Evolutionary conservation across 768 basidiomycete genomes (phyloP).

Genomic region (Tricholomella constricta): DNA sequence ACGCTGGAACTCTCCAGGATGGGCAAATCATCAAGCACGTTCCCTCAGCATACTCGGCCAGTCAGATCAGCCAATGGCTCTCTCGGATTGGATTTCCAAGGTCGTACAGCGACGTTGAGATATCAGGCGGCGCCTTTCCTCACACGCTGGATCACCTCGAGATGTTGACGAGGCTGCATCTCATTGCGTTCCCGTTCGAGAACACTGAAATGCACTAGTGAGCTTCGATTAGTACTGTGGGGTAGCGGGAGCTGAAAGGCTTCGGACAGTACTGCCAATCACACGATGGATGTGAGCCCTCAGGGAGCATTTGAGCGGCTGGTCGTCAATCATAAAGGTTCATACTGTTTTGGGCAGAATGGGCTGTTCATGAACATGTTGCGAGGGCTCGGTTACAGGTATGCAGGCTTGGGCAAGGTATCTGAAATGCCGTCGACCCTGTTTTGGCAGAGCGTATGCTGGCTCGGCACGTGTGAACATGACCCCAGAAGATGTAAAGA

Average conservation of each 20-base stretch:
- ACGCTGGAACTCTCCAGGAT: conserved; percentile 12
- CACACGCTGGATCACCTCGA: conserved; percentile 29
- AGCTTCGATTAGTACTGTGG: too few relatives aligned
- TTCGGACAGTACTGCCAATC: too few relatives aligned
- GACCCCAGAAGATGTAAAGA: conserved; percentile 3
- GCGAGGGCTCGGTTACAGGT: conserved; percentile 23
- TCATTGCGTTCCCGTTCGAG: conserved; percentile 39
- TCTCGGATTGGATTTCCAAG: conserved; percentile 22
- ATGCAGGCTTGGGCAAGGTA: conserved; percentile 11
- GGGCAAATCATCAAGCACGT: conserved; percentile 11
- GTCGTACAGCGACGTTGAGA: conserved; percentile 14
- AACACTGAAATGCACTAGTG: conserved; percentile 42
- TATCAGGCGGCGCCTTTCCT: conserved; percentile 21
- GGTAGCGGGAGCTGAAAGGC: too few relatives aligned
- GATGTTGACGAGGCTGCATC: conserved; percentile 26
- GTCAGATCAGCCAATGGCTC: conserved; percentile 26
- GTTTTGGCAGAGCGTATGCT: conserved; percentile 30
- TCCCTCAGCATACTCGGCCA: conserved; percentile 14
- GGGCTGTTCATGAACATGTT: conserved; percentile 19
- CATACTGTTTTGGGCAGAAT: conserved; percentile 25
- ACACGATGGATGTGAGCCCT: conserved; percentile 11
- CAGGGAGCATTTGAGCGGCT: conserved; percentile 19
- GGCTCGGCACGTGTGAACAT: conserved; percentile 29
- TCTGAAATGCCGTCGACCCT: conserved; percentile 22
- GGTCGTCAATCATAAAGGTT: conserved; percentile 19